Base-by-base conservation (phyloP, 2,329 filamentous ascomycete genomes). In the Monilinia vaccinii-corymbosi region DNA sequence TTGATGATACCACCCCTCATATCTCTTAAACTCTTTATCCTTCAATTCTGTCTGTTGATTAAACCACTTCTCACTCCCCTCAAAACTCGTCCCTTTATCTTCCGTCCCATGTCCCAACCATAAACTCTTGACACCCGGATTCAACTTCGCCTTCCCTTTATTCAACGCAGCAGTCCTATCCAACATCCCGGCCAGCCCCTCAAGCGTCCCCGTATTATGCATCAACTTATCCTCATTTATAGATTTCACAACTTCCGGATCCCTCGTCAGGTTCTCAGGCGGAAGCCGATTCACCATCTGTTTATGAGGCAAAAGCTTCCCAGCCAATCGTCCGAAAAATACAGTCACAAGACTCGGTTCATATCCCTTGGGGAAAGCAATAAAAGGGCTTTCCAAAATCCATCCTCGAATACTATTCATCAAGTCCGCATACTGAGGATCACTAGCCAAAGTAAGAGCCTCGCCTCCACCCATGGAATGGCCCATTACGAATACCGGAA, bases 391-490 rank as follows among this genome's bases (percentile, higher is more conserved):
- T 73, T 91, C 87, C 16, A 88, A 78, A 40, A 96, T 70, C 77
- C 87, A 90, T 25, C 91, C 91, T 49, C 85, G 79, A 51, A 96
- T 80, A 61, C 80, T 76, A 40, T 75, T 72, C 46, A 83, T 78
- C 14, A 89, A 71, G 18, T 82, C 79, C 47, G 75, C 74, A 70
- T 84, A 80, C 59, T 72, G 62, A 0, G 77, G 72, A 58, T 79
- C 76, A 59, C 76, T 79, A 28, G 80, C 79, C 25, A 87, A 72
- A 47, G 82, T 84, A 10, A 96, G 76, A 7, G 85, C 81, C 73
- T 95, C 81, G 28, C 85, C 89, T 61, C 92, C 92, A 65, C 92
- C 92, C 90, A 96, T 96, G 25, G 87, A 91, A 74, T 96, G 91
- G 57, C 92, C 92, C 77, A 94, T 84, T 23, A 97, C 79, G 74